These are phyloP conservation scores for Kandelia obovata DNA, from an alignment of 345 rosid genomes.

Conservation along the genomic window DNA sequence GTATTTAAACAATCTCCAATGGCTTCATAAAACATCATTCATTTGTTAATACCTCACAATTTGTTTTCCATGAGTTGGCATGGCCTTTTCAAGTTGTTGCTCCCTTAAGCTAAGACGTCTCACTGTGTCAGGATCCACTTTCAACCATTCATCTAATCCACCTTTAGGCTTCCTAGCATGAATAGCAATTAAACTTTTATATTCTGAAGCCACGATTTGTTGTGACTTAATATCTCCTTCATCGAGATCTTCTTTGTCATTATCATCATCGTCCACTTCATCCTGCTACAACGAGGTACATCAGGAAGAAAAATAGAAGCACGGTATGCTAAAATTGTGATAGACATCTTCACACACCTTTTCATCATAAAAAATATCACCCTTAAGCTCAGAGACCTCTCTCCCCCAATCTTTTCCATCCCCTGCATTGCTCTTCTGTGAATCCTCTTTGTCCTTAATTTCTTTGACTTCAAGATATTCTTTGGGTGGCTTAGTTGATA, in stretches of 20 bases:
- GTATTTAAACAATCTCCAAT: neutral
- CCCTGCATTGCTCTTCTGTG: slow-evolving; percentile 35
- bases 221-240: slow-evolving; percentile 17
- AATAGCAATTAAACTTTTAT: slow-evolving; percentile 52
- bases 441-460: slow-evolving; percentile 36
- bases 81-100: slow-evolving; percentile 54
- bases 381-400: slow-evolving; percentile 54
- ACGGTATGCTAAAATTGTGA: neutral
- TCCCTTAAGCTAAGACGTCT: slow-evolving; percentile 67
- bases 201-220: slow-evolving; percentile 22
- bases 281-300: slow-evolving; percentile 34
- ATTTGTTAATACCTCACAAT: slow-evolving; percentile 44
- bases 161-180: slow-evolving; percentile 59
- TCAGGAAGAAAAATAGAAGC: slow-evolving; percentile 6
- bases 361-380: slow-evolving; percentile 16
- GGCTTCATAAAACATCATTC: neutral
- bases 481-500: slow-evolving; percentile 96
- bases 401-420: slow-evolving; percentile 69
- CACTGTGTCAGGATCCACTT: slow-evolving; percentile 43
- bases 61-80: slow-evolving; percentile 44
- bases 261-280: slow-evolving; percentile 33
- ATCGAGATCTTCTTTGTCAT: slow-evolving; percentile 11
- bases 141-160: slow-evolving; percentile 42
- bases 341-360: slow-evolving; percentile 35
- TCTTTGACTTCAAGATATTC: slow-evolving; percentile 62